phyloP scores from a whole-genome alignment of 208 protist species.

The Polymyxa betae region DNA sequence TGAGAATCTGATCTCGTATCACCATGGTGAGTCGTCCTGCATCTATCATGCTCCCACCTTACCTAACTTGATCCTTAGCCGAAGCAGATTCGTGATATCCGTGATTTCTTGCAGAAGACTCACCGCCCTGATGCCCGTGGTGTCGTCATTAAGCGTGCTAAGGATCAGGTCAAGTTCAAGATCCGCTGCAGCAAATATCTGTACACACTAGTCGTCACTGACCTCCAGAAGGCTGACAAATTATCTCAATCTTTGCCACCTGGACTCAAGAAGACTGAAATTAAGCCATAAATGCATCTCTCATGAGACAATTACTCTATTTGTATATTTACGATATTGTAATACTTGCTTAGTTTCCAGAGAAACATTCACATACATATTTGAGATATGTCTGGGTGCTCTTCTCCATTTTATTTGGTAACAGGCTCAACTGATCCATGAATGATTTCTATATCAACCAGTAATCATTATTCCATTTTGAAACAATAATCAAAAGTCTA shows the following conservation, averaged over 20 bases:
- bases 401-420: no score
- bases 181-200: slow-evolving; percentile 73
- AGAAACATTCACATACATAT: no score
- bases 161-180: slow-evolving; percentile 77
- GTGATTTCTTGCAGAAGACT: slow-evolving; percentile 74
- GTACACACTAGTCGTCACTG: slow-evolving; percentile 73
- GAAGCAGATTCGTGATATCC: slow-evolving; percentile 76
- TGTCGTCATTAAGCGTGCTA: slow-evolving; percentile 76
- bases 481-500: no score
- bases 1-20: neutral
- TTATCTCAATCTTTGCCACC: slow-evolving; percentile 76
- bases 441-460: no score
- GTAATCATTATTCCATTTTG: no score
- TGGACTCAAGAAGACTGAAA: slow-evolving; percentile 54
- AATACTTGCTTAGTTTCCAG: no score
- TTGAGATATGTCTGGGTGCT: no score
- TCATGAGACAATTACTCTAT: no score
- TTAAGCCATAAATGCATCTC: slow-evolving; percentile 31
- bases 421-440: no score
- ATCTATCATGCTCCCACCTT: no score
- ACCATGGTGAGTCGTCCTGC: no score
- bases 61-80: slow-evolving; percentile 65
- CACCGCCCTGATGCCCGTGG: slow-evolving; percentile 73
- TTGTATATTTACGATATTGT: no score
- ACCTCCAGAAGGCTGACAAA: slow-evolving; percentile 74